A percentile compares a stretch with the other conserved stretches of the same genome.
Evolutionary conservation across 371 early-diverging fungal genomes (phyloP).

Genomic region (Mycotypha africana): DNA sequence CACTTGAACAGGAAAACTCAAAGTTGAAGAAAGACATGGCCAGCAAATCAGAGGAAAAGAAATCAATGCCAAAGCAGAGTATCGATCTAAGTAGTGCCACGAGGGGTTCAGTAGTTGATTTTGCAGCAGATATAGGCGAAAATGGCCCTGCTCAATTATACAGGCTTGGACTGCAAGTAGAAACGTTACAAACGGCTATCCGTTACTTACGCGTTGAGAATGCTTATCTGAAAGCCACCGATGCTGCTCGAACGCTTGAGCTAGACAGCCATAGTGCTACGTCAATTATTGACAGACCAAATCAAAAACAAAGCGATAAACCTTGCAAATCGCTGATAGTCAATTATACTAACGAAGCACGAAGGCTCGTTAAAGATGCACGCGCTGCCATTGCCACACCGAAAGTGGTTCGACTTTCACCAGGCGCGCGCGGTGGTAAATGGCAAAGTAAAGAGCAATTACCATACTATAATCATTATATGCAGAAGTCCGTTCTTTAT

Average conservation of each 20-base stretch:
- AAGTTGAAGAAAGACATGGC: conserved; percentile 48
- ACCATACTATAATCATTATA: conserved; percentile 67
- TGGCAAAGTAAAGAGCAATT: conserved; percentile 58
- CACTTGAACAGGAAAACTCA: conserved; percentile 62
- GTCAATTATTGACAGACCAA: background rate
- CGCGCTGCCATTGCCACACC: conserved; percentile 44
- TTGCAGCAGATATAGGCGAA: too few species aligned
- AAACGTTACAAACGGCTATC: conserved; percentile 68
- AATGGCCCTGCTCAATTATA: too few species aligned
- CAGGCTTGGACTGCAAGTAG: too few species aligned
- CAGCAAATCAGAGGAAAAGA: conserved; percentile 39
- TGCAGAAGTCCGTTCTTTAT: conserved; percentile 63
- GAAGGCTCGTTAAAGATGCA: conserved; percentile 36
- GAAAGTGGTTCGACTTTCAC: conserved; percentile 38
- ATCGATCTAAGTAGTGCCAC: too few species aligned
- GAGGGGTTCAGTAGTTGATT: too few species aligned
- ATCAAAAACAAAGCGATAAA: conserved; percentile 13
- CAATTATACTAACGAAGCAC: conserved; percentile 26
- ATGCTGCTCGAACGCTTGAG: conserved; percentile 36
- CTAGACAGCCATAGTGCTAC: too few species aligned
- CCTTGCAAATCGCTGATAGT: too few species aligned
- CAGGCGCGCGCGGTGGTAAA: conserved; percentile 18
- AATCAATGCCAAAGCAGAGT: too few species aligned
- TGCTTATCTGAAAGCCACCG: conserved; percentile 64
- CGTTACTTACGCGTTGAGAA: conserved; percentile 80